These are phyloP conservation scores for Phaeoacremonium minimum DNA, from an alignment of 2,329 filamentous ascomycete species.

Conservation along the genomic window DNA sequence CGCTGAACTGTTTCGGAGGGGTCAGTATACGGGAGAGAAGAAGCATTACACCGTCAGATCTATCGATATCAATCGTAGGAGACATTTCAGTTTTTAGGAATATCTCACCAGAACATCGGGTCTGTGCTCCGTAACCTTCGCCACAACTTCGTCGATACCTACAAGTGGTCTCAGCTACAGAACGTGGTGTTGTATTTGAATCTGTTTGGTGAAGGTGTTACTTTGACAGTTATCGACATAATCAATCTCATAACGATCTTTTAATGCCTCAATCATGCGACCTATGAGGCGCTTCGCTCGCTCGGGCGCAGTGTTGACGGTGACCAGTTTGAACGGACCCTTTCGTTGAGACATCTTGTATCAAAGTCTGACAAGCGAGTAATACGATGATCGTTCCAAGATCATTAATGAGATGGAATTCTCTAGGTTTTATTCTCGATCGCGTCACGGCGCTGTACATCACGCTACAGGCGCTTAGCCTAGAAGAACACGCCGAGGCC, in stretches of 20 bases:
- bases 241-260: conserved; percentile 59
- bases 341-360: conserved; percentile 17
- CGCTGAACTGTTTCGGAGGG: conserved; percentile 16
- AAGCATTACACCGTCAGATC: too few relatives aligned
- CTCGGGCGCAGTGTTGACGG: conserved; percentile 64
- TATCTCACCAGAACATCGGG: conserved; percentile 49
- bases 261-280: conserved; percentile 54
- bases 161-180: neutral
- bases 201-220: neutral
- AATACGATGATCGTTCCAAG: too few relatives aligned
- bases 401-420: too few relatives aligned
- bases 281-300: conserved; percentile 60
- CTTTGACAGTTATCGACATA: conserved; percentile 49
- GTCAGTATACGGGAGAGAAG: too few relatives aligned
- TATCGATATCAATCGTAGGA: neutral
- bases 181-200: too few relatives aligned
- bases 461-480: too few relatives aligned
- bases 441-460: too few relatives aligned
- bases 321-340: conserved; percentile 60
- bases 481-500: too few relatives aligned
- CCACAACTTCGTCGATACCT: conserved; percentile 52
- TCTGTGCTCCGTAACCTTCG: conserved; percentile 44
- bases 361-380: neutral
- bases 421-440: too few relatives aligned
- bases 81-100: neutral